Percentiles rank a stretch among this genome's conserved stretches.
Conservation (phyloP, 202 grass and related monocot genomes). For the Saccharum hybrid region DNA sequence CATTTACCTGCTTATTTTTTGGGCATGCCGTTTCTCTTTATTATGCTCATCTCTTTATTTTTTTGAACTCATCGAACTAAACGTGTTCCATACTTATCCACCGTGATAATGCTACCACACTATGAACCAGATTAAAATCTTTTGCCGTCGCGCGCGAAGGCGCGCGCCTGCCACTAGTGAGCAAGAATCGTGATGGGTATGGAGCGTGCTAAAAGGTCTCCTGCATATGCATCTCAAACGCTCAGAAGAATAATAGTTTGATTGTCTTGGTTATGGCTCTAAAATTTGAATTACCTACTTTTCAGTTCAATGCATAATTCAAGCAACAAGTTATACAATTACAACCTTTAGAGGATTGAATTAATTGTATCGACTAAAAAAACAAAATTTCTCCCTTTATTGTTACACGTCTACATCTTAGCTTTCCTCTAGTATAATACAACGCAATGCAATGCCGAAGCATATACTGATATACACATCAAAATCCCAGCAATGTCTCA, state of each 20-base stretch:
- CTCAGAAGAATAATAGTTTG: neutral
- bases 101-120: too few species aligned
- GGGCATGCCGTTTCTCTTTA: too few species aligned
- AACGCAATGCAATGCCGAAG: slow-evolving; percentile 5
- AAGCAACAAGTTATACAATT: neutral
- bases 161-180: neutral
- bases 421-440: slow-evolving; percentile 14
- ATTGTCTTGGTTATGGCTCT: neutral
- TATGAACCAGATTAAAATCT: too few species aligned
- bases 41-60: too few species aligned
- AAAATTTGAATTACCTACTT: neutral
- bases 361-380: neutral
- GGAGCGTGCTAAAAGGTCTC: neutral
- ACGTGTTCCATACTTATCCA: too few species aligned
- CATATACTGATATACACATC: slow-evolving; percentile 8
- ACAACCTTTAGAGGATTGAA: neutral
- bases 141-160: too few species aligned
- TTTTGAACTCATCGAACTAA: too few species aligned
- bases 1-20: too few species aligned
- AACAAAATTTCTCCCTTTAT: neutral
- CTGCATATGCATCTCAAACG: neutral
- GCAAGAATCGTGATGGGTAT: neutral
- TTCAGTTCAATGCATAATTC: neutral
- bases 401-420: neutral
- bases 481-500: slow-evolving; percentile 14